These are phyloP conservation scores for Aschersonia sp. DNA, from an alignment of 2,329 filamentous ascomycete species.

Conservation along the genomic window DNA sequence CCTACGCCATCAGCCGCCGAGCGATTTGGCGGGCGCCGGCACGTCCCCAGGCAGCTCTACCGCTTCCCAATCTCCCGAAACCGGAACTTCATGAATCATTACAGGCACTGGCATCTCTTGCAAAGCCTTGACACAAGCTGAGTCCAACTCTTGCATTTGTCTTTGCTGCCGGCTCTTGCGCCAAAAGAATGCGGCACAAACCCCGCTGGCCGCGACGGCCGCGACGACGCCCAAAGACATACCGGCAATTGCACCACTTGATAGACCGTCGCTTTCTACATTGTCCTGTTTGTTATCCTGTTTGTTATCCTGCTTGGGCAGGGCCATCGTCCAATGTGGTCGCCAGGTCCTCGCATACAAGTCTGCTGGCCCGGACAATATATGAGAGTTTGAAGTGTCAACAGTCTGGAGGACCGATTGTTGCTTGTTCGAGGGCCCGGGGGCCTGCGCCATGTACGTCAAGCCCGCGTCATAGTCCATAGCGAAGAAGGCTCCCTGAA, in stretches of 20 bases:
- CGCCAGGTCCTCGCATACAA: slow-evolving; percentile 9
- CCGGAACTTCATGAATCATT: no score
- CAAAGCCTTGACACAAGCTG: no score
- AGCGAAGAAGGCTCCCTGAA: neutral
- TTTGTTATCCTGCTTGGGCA: slow-evolving; percentile 18
- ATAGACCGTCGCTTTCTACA: neutral
- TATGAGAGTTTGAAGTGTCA: neutral
- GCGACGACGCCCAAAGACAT: neutral
- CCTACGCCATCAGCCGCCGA: no score
- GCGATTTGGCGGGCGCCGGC: no score
- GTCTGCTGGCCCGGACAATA: neutral
- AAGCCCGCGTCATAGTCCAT: neutral
- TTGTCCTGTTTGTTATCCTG: slow-evolving; percentile 22
- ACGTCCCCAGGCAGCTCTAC: no score
- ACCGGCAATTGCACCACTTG: neutral
- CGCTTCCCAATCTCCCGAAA: no score
- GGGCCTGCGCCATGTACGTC: neutral
- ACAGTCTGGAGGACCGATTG: neutral
- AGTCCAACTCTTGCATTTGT: no score
- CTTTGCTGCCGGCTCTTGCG: neutral
- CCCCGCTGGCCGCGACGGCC: neutral
- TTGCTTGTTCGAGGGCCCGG: neutral
- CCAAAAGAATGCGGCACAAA: neutral
- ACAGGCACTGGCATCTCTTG: no score
- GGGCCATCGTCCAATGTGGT: slow-evolving; percentile 7